These are phyloP conservation scores for Wickerhamomyces bisporus DNA, from an alignment of 805 yeast genomes.

Conservation along the genomic window DNA sequence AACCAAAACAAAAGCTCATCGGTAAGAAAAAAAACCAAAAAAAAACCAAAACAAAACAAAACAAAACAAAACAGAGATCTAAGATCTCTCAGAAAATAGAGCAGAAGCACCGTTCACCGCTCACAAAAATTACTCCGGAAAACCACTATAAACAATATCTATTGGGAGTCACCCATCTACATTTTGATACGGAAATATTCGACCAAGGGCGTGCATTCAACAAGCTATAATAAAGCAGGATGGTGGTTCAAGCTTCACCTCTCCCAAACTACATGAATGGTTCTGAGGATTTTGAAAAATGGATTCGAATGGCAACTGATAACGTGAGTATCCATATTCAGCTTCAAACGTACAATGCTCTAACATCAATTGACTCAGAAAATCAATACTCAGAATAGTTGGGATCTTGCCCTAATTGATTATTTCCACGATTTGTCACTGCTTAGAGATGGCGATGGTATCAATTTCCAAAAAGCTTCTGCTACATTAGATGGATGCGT, in stretches of 20 bases:
- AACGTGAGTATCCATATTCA: slow-evolving; percentile 27
- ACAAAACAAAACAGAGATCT: too few species aligned
- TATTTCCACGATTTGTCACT: slow-evolving; percentile 82
- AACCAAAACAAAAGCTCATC: too few species aligned
- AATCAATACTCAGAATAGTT: slow-evolving; percentile 77
- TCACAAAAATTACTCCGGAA: too few species aligned
- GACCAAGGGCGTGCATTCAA: too few species aligned
- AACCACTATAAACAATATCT: too few species aligned
- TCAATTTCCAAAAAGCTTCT: slow-evolving; percentile 86
- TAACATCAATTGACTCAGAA: slow-evolving; percentile 31
- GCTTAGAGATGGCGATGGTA: slow-evolving; percentile 64
- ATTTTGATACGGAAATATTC: too few species aligned
- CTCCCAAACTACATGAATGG: background rate
- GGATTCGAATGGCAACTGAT: slow-evolving; percentile 80
- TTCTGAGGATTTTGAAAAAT: slow-evolving; percentile 49
- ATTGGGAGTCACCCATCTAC: too few species aligned
- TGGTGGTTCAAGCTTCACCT: background rate
- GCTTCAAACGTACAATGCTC: background rate
- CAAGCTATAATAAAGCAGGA: background rate
- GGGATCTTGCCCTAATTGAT: slow-evolving; percentile 89
- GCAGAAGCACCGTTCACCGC: too few species aligned
- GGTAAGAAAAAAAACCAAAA: too few species aligned
- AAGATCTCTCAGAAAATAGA: too few species aligned
- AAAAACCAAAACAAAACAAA: too few species aligned
- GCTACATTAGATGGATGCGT: slow-evolving; percentile 94